Base-by-base conservation (phyloP, 2,329 filamentous ascomycete genomes). In the Aspergillus amoenus region DNA sequence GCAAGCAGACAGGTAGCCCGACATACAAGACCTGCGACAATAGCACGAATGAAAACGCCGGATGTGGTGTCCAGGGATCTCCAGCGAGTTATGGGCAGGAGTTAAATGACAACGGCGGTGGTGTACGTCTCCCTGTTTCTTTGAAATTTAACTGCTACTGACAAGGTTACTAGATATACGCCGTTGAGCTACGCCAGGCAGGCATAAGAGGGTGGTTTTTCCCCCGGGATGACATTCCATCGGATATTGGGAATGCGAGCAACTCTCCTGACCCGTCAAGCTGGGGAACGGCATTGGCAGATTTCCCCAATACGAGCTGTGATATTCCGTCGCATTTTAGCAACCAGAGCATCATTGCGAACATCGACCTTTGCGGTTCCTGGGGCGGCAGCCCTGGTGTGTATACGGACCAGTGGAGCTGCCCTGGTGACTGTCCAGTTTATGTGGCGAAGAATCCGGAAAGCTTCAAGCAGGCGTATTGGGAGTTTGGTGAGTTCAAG, bases 181-280 rank as follows among this genome's bases (percentile, higher is more conserved):
- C 84, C 8, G 73, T 88, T 61, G 85, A 88, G 70, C 82, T 84
- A 73, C 81, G 85, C 18, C 65, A 77, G 15, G 84, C 78, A 18
- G 86, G 86, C 1, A 87, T 88, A 62, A 80, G 86, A 24, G 76
- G 84, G 64, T 88, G 85, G 86, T 82, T 84, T 74, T 88, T 86
- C 62, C 70, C 69, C 0, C 75, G 82, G 22, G 65, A 64, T 45
- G 67, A 67, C 1, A 75, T 85, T 13, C 84, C 84, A 64, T 81
- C 89, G 59, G 70, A 74, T 1, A 65, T 67, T 59, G 70, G 75
- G 49, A 76, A 65, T 44, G 64, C 65, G n/a, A 62, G 60, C 1
- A 52, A 5, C 3, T 43, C 15, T 4, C 88, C 88, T 0, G 79
- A 89, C 62, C 85, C 88, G 0, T 81, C 78, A 47, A 74, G 76